Evolutionary conservation across 768 basidiomycete genomes (phyloP), one percentile per base, ranked within the genome.

Genomic region (Russula lepida): DNA sequence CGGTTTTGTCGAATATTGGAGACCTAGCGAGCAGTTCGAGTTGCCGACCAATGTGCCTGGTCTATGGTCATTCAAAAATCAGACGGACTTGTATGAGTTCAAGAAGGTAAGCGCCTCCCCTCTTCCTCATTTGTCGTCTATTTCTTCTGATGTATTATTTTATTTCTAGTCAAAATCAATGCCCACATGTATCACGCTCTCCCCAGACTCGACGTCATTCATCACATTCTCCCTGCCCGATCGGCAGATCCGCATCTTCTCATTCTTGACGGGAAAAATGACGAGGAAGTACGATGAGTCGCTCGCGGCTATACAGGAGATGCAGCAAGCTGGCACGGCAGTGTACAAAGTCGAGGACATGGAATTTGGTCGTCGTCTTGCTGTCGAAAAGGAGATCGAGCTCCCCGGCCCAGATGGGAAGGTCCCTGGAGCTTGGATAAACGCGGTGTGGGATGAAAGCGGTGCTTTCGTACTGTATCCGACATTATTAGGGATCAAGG

Each of bases 291-390:
- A 98, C 71, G 97, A 99, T 64, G 97, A 99, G 73, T 92, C 90
- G 0, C 79, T 98, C 6, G 76, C 82, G 30, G 95, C 97, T 0
- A 89, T 95, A 41, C 92, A 95, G 71, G 95, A 98, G 72, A 98
- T 99, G 94, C 97, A 99, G 71, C 97, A 98, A 72, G 95, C 94
- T 1, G 95, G 94, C 1, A 97, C 97, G 4, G 88, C 91, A 0
- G 82, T 92, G 21, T 91, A 88, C 74, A 88, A 84, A 68, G 84
- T 98, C 19, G 97, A 99, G 56, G 94, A 98, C 74, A 99, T 99
- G 97, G 97, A 99, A 72, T 98, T 99, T 69, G 94, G 95, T n/a
- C 79, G 95, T 59, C 81, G 95, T n/a, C 76, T 98, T 64, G 95
- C 95, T 4, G 78, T 86, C 32, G 97, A 99, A 72, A 79, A 90